Evolutionary conservation across 139 green algal species (phyloP), one percentile per base, ranked within the genome.

Genomic region (Picochlorum sp.): DNA sequence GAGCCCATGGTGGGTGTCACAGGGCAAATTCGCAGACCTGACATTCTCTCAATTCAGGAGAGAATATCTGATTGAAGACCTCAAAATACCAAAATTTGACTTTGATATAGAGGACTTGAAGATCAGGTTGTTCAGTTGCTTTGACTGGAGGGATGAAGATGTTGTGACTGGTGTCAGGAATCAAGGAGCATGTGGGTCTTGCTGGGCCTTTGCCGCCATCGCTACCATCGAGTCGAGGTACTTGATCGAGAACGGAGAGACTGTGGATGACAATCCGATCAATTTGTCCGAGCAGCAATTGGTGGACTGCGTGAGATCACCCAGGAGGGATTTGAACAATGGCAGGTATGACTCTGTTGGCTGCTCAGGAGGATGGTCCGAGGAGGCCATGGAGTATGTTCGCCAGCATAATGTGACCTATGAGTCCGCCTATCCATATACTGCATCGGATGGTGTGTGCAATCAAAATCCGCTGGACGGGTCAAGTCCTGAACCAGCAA

Each of bases 131-230:
- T 30, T 30, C 51, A 6, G 14, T 0, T 30, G 51, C 15, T 28
- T 59, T 13, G 51, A 59, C n/a, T 59, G 51, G 51, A 38, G 21
- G 51, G 0, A 59, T 31, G 0, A 4, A 0, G 21, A 59, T 15
- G 23, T 38, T 6, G 51, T 59, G n/a, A 59, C 51, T 2, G 13
- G 0, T 31, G 51, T 59, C 26, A 59, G 23, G 11, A 59, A 41
- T 34, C 51, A 59, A 59, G 8, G 51, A 21, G 30, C 14, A 3
- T 73, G 66, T 47, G 66, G 66, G 41, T 68, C 58, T 2, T 73
- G 66, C 66, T 73, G 66, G 66, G 66, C 66, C 15, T 73, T 60
- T 50, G 58, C 66, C 4, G 58, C 66, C 23, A 24, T 30, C 16
- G 58, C 28, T 6, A 57, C 66, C 6, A 26, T 73, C 10, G 66